phyloP scores from a whole-genome alignment of 352 stramenopile genomes.

The Pythium utonaiense region DNA sequence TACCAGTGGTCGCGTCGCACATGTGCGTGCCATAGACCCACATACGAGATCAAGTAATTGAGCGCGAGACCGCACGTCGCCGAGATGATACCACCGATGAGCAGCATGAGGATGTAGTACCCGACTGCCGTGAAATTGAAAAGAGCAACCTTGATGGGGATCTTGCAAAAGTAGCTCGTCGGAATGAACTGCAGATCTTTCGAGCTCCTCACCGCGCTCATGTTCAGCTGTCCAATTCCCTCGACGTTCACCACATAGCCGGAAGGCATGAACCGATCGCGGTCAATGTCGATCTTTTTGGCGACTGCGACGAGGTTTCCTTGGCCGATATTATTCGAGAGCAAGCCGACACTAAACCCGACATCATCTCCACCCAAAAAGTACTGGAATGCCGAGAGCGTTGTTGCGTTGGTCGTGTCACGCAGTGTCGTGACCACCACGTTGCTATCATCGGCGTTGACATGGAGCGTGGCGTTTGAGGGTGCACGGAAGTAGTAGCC shows the following conservation, averaged over 20 bases:
- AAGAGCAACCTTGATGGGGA: conserved; percentile 51
- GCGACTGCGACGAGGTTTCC: conserved; percentile 57
- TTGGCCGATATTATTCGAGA: conserved; percentile 54
- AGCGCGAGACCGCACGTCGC: conserved; percentile 54
- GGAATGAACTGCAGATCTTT: conserved; percentile 43
- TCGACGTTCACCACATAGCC: conserved; percentile 27
- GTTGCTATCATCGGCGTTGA: conserved; percentile 29
- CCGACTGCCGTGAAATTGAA: conserved; percentile 55
- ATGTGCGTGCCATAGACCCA: conserved; percentile 80
- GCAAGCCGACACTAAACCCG: conserved; percentile 52
- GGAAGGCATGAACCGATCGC: conserved; percentile 47
- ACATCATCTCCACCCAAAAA: conserved; percentile 68
- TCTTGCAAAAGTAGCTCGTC: conserved; percentile 53
- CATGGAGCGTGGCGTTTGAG: conserved; percentile 42
- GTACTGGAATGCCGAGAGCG: conserved; percentile 44
- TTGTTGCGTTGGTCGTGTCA: conserved; percentile 26
- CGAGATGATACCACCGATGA: conserved; percentile 69
- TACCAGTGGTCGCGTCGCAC: conserved; percentile 85
- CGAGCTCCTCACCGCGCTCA: conserved; percentile 43
- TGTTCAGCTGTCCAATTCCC: conserved; percentile 42
- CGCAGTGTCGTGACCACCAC: conserved; percentile 51
- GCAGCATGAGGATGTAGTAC: conserved; percentile 67
- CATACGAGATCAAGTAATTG: conserved; percentile 80
- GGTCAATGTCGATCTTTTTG: conserved; percentile 55
- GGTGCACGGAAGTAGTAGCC: conserved; percentile 72